Base-by-base conservation (phyloP, 352 stramenopile genomes). In the Thalassiosira delicatula region DNA sequence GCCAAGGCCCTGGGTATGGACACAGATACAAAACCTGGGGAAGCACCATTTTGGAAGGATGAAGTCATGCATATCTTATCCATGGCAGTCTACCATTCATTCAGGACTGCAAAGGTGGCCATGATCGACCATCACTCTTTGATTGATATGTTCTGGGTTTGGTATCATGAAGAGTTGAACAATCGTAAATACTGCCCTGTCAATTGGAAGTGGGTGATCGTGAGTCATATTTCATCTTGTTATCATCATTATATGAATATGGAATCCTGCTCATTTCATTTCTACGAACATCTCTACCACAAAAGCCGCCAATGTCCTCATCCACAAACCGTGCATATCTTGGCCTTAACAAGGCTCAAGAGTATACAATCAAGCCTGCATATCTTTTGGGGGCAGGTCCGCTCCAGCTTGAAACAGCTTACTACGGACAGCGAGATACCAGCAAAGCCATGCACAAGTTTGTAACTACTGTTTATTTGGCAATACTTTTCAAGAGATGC, bases 191-290 rank as follows among this genome's bases (percentile, higher is more conserved):
- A 79, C 27, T 85, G 77, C 19, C 77, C 70, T n/a, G 69, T 77
- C 8, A 85, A 85, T 53, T 85, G 70, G 62, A 85, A 85, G 40
- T 85, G 77, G 77, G 70, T 85, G 12, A 85, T 85, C 27, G 69
- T 77, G 56, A 77, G 69, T 77, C n/a, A n/a, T n/a, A n/a, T n/a
- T n/a, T n/a, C n/a, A n/a, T n/a, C n/a, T n/a, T n/a, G n/a, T n/a
- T n/a, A n/a, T n/a, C n/a, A n/a, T n/a, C n/a, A n/a, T n/a, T n/a
- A n/a, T n/a, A n/a, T n/a, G n/a, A n/a, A n/a, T n/a, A n/a, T n/a
- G n/a, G n/a, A n/a, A n/a, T n/a, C n/a, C n/a, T n/a, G n/a, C n/a
- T n/a, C n/a, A n/a, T n/a, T n/a, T n/a, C n/a, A n/a, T n/a, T n/a
- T n/a, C n/a, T n/a, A n/a, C n/a, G n/a, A n/a, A n/a, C n/a, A n/a